Conservation (phyloP, 2,329 filamentous ascomycete genomes). For the Trichophyton verrucosum region DNA sequence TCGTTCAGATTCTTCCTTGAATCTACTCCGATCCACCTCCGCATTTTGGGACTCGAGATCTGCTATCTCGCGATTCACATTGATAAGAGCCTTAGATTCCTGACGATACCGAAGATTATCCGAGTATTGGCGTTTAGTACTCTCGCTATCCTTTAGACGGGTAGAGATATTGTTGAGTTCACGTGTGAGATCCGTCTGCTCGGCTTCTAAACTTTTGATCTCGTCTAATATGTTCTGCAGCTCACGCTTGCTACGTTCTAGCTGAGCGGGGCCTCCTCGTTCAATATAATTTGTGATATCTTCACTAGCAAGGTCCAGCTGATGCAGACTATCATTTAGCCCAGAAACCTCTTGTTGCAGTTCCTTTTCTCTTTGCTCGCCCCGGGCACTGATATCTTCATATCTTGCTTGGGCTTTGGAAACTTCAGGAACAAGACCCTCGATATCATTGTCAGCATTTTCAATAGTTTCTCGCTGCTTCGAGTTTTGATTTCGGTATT, state of each 20-base stretch:
- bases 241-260: constrained; percentile 56
- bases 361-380: constrained; percentile 58
- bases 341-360: constrained; percentile 58
- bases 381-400: constrained; percentile 62
- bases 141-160: constrained; percentile 65
- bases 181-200: constrained; percentile 53
- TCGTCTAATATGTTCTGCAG: constrained; percentile 56
- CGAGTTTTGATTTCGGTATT: constrained; percentile 54
- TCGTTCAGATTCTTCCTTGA: constrained; percentile 54
- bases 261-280: constrained; percentile 58
- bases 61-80: constrained; percentile 55
- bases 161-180: constrained; percentile 67
- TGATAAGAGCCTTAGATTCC: constrained; percentile 55
- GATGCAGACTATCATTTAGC: constrained; percentile 61
- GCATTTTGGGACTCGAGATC: constrained; percentile 69
- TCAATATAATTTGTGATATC: constrained; percentile 73
- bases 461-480: constrained; percentile 60
- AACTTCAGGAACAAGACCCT: constrained; percentile 62
- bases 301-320: constrained; percentile 60
- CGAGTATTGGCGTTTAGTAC: constrained; percentile 71
- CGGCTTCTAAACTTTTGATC: constrained; percentile 52
- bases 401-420: constrained; percentile 61
- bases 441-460: constrained; percentile 58
- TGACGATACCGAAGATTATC: constrained; percentile 83
- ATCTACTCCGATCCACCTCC: constrained; percentile 65